Conservation (phyloP, 306 rosid species). For the Rosa lucieae region DNA sequence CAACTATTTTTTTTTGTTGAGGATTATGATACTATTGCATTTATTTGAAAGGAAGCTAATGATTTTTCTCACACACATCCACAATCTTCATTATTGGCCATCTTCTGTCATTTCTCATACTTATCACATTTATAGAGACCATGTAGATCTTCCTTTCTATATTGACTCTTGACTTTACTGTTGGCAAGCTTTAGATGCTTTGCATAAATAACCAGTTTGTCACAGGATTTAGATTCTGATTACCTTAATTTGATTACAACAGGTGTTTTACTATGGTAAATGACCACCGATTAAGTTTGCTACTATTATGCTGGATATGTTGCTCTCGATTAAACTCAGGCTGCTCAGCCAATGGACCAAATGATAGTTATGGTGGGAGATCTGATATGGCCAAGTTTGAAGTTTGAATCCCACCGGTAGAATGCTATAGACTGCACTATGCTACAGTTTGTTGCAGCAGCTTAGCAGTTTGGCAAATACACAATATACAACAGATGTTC, state of each 20-base stretch:
- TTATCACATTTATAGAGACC: not conserved
- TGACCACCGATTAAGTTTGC: conserved; percentile 16
- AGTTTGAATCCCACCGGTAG: not conserved
- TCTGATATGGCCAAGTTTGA: not conserved
- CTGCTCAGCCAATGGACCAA: not conserved
- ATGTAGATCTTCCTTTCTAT: not conserved
- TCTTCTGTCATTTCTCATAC: not conserved
- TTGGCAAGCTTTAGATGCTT: not conserved
- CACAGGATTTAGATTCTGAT: not conserved
- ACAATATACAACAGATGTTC: not conserved
- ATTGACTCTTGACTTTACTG: not conserved
- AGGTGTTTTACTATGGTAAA: conserved; percentile 63
- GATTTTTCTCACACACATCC: not conserved
- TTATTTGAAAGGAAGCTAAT: not conserved
- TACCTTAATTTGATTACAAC: conserved; percentile 30
- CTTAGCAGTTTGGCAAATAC: not conserved
- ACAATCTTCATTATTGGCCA: not conserved
- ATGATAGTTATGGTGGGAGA: not conserved
- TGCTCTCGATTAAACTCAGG: conserved; percentile 15
- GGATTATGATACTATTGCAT: not conserved
- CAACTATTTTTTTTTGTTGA: not conserved
- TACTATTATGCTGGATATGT: conserved; percentile 22
- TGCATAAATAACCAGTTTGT: not conserved
- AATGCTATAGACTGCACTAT: not conserved
- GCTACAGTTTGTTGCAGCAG: not conserved